These are phyloP conservation scores for Aspergillus floridensis DNA, from an alignment of 2,329 filamentous ascomycete genomes.

Conservation along the genomic window DNA sequence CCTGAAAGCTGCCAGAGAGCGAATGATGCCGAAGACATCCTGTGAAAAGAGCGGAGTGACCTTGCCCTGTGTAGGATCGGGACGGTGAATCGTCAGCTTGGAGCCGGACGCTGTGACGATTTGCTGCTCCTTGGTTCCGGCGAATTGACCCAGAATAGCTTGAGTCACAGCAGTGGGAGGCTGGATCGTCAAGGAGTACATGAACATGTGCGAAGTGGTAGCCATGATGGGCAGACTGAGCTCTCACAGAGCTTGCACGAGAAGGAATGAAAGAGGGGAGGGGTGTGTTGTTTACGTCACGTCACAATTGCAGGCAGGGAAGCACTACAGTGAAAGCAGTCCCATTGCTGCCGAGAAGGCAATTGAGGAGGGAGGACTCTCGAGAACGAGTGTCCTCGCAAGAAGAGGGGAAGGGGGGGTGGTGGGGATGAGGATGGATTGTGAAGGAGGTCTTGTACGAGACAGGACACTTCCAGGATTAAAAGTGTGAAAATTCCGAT, in stretches of 20 bases:
- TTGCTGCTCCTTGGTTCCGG: conserved; percentile 94
- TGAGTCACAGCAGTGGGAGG: conserved; percentile 84
- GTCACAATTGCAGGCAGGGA: conserved; percentile 29
- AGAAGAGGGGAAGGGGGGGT: conserved; percentile 4
- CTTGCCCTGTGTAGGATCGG: conserved; percentile 81
- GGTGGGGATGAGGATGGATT: conserved; percentile 8
- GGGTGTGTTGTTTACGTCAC: conserved; percentile 22
- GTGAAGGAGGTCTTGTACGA: background rate
- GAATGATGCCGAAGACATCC: conserved; percentile 93
- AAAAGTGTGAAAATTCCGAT: conserved; percentile 32
- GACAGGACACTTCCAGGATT: conserved; percentile 7
- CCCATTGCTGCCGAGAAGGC: conserved; percentile 35
- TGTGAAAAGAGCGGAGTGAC: conserved; percentile 83
- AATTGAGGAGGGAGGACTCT: conserved; percentile 25
- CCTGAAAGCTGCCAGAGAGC: conserved; percentile 82
- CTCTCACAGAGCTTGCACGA: conserved; percentile 18
- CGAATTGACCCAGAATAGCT: conserved; percentile 91
- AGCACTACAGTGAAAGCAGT: conserved; percentile 30
- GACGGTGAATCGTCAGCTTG: conserved; percentile 80
- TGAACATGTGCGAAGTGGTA: conserved; percentile 96
- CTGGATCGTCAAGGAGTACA: conserved; percentile 96
- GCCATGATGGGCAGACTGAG: conserved; percentile 65
- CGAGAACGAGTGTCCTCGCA: conserved; percentile 24
- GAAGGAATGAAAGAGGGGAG: background rate
- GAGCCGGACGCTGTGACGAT: conserved; percentile 93